Percentiles rank a stretch among this genome's conserved stretches.
phyloP scores from a whole-genome alignment of 1,284 basidiomycete species.

The Clitocybe nebularis region DNA sequence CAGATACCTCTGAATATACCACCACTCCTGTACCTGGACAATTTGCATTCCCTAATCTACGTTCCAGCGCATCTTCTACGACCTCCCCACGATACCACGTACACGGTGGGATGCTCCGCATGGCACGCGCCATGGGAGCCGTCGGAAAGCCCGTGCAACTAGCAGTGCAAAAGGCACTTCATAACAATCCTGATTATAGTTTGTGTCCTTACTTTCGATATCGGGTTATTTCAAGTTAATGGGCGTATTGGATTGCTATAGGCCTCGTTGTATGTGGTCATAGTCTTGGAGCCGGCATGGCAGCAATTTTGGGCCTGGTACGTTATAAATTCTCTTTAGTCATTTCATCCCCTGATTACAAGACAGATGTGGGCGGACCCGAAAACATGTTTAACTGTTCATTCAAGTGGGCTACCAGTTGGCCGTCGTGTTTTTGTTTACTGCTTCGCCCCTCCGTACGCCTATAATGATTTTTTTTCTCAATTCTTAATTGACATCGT shows the following conservation, averaged over 20 bases:
- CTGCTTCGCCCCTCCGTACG: constrained; percentile 77
- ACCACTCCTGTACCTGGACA: constrained; percentile 27
- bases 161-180: constrained; percentile 67
- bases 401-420: constrained; percentile 65
- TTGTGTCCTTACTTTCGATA: too few relatives aligned
- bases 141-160: constrained; percentile 74
- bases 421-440: constrained; percentile 70
- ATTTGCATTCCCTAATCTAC: not conserved
- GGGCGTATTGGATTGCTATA: constrained; percentile 23
- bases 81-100: constrained; percentile 45
- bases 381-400: constrained; percentile 67
- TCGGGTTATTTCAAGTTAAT: not conserved
- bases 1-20: constrained; percentile 26
- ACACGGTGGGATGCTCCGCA: constrained; percentile 76
- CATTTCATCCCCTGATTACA: not conserved
- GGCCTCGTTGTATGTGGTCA: constrained; percentile 80
- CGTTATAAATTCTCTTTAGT: constrained; percentile 3
- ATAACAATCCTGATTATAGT: constrained; percentile 70
- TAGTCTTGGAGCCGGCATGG: constrained; percentile 85
- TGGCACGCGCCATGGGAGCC: constrained; percentile 76
- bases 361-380: constrained; percentile 81
- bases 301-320: constrained; percentile 70
- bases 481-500: constrained; percentile 5
- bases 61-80: constrained; percentile 8
- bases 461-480: not conserved